These are phyloP conservation scores for Fraxinus albicans DNA, from an alignment of 305 asterid genomes.

Conservation along the genomic window DNA sequence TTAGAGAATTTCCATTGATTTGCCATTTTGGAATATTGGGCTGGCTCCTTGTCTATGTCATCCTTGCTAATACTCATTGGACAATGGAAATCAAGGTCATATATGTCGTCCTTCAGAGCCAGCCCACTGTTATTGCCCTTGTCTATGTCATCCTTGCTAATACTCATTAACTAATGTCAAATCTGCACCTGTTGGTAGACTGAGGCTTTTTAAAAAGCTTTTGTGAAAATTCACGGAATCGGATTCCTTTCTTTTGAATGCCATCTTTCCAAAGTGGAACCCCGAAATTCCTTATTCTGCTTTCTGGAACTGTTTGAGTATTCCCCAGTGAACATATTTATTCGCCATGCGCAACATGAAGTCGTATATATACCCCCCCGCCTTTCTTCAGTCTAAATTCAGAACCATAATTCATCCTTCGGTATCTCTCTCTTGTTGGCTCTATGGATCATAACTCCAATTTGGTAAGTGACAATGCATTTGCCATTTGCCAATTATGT, in stretches of 20 bases:
- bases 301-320: not conserved
- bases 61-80: not conserved
- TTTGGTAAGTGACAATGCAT: constrained; percentile 22
- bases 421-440: not conserved
- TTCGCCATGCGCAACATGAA: constrained; percentile 5
- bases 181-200: not conserved
- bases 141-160: constrained; percentile 6
- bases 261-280: constrained; percentile 53
- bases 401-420: not conserved
- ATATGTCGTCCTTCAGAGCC: not conserved
- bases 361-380: constrained; percentile 21
- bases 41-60: not conserved
- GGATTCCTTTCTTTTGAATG: constrained; percentile 46
- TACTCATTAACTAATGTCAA: constrained; percentile 1
- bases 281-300: constrained; percentile 33
- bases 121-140: not conserved
- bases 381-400: not conserved
- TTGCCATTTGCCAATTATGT: not conserved
- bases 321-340: not conserved
- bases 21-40: not conserved
- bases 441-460: constrained; percentile 1
- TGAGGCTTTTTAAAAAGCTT: not conserved
- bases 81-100: not conserved
- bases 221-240: constrained; percentile 42
- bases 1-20: not conserved